Evolutionary conservation across 2,329 filamentous ascomycete species (phyloP).

Genomic region (Talaromyces sp.): DNA sequence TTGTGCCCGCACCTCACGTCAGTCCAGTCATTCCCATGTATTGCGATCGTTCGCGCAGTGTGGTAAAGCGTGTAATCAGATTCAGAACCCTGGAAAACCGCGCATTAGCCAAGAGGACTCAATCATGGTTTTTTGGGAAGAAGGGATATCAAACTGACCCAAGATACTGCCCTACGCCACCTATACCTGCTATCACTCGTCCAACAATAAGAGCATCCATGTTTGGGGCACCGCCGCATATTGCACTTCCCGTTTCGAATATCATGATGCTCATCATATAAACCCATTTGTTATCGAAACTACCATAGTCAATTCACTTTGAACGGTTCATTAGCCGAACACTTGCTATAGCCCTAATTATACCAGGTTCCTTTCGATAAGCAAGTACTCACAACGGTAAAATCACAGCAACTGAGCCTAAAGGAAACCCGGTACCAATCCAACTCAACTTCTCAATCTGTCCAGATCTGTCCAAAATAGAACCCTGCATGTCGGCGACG

Average conservation of each 20-base stretch:
- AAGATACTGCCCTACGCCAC: not conserved
- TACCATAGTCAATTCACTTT: not conserved
- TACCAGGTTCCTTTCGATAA: not conserved
- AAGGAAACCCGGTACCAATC: not conserved
- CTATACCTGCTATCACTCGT: not conserved
- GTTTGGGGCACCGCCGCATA: not conserved
- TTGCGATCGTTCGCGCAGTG: not conserved
- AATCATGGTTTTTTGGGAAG: not conserved
- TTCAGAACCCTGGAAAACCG: not conserved
- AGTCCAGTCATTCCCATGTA: not conserved
- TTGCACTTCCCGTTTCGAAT: not conserved
- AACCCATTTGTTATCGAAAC: not conserved
- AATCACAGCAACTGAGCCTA: not conserved
- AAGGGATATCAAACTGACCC: not conserved
- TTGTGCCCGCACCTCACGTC: not conserved
- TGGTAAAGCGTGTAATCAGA: not conserved
- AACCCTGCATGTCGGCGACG: conserved; percentile 47
- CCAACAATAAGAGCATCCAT: conserved; percentile 5
- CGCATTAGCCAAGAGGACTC: not conserved
- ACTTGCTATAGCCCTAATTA: not conserved
- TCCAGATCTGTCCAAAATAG: conserved; percentile 39
- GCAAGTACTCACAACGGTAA: not conserved
- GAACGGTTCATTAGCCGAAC: not conserved
- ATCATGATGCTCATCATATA: conserved; percentile 20
- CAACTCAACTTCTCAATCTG: conserved; percentile 15